Base-by-base conservation (phyloP, 139 green algal genomes). In the Coelastrella sp. region DNA sequence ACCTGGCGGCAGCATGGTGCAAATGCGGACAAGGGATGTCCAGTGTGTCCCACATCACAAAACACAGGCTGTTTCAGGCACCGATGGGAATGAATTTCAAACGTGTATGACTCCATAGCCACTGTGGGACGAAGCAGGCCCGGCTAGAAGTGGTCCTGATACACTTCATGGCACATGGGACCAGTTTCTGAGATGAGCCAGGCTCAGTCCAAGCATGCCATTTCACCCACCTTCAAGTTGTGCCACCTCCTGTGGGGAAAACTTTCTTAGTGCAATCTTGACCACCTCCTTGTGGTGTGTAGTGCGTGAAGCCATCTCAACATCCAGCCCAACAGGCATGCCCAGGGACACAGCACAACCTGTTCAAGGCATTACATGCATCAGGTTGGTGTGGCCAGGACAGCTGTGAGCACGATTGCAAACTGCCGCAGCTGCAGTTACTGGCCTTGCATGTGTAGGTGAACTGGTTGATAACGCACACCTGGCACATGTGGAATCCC, bases 291-390 rank as follows among this genome's bases (percentile, higher is more conserved):
- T n/a, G 56, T 92, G 75, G 70, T 78, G 14, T 20, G 92, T 80
- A 59, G 85, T 73, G n/a, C 96, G 89, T 10, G 80, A 79, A 7
- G n/a, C 59, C 20, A 66, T 27, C 84, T 97, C 96, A 11, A 95
- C 93, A 87, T 97, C 96, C 73, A 97, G 80, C 0, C 96, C 96
- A 24, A 97, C 93, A n/a, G 84, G n/a, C 7, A 58, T n/a, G 6
- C 76, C 86, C 14, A 72, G 56, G n/a, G 65, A 80, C 14, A 95
- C 92, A 49, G 89, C 91, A 70, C 90, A 92, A 35, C 91, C 92
- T 95, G 89, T 78, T 63, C 12, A 6, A 22, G 9, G n/a, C 7
- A 9, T 24, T 14, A 60, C 17, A 61, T 20, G 22, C 20, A 78
- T 15, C 9, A 19, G 72, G 17, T 78, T 78, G 20, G 72, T 27